Percentiles rank a stretch among this genome's conserved stretches.
These are phyloP conservation scores for Leptographium lundbergii DNA, from an alignment of 2,329 filamentous ascomycete species.

Conservation along the genomic window DNA sequence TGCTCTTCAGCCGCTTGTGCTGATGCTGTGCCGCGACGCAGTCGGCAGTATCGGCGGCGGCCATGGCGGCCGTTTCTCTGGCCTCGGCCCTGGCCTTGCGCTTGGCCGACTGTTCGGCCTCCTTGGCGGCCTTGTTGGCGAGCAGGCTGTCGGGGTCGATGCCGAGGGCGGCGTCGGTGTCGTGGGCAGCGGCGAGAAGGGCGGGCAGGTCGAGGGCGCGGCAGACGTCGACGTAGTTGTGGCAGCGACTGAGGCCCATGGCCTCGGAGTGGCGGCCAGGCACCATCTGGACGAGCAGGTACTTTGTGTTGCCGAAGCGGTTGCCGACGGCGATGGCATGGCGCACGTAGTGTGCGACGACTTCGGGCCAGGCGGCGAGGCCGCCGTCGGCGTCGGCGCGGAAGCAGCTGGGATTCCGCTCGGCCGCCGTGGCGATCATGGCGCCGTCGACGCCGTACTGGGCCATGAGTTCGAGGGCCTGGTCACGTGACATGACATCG, in stretches of 20 bases:
- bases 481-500: slow-evolving; percentile 64
- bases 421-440: slow-evolving; percentile 92
- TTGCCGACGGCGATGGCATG: slow-evolving; percentile 69
- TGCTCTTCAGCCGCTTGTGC: not conserved
- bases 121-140: slow-evolving; percentile 25
- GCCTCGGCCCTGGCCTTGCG: slow-evolving; percentile 20
- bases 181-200: slow-evolving; percentile 48
- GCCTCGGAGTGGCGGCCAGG: slow-evolving; percentile 62
- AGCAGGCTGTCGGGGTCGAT: slow-evolving; percentile 30
- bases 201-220: slow-evolving; percentile 47
- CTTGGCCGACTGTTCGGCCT: slow-evolving; percentile 22
- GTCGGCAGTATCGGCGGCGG: not conserved
- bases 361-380: slow-evolving; percentile 59
- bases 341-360: slow-evolving; percentile 64
- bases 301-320: slow-evolving; percentile 87
- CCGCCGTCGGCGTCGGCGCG: slow-evolving; percentile 56
- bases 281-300: slow-evolving; percentile 70
- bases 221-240: slow-evolving; percentile 60
- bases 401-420: slow-evolving; percentile 86
- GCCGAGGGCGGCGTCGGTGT: slow-evolving; percentile 51
- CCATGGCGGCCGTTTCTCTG: slow-evolving; percentile 2
- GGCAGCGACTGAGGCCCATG: slow-evolving; percentile 47
- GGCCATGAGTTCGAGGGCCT: slow-evolving; percentile 56
- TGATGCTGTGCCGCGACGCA: not conserved
- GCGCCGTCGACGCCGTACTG: slow-evolving; percentile 85